A percentile compares a stretch with the other conserved stretches of the same genome.
These are phyloP conservation scores for Ganoderma lucidum DNA, from an alignment of 1,284 basidiomycete genomes.

Conservation along the genomic window DNA sequence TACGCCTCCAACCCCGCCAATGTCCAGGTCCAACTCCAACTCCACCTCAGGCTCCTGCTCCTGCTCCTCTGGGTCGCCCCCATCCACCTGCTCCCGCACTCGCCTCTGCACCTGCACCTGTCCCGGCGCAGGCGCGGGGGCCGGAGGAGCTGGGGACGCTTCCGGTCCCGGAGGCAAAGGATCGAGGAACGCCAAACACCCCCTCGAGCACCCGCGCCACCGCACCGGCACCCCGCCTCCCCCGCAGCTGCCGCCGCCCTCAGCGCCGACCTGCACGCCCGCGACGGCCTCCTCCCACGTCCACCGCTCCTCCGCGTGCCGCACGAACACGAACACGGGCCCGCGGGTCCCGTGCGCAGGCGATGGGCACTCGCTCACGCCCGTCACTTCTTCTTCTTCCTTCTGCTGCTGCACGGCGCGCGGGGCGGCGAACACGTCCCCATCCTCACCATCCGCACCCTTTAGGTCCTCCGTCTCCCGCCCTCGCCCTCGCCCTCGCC, in stretches of 20 bases:
- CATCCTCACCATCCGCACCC: not conserved
- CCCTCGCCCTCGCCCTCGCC: constrained; percentile 9
- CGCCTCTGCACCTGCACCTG: not conserved
- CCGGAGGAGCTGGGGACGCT: too few relatives aligned
- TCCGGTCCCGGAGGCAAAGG: constrained; percentile 8
- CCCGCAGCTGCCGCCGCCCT: constrained; percentile 28
- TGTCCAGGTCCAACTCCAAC: not conserved
- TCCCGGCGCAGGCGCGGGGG: not conserved
- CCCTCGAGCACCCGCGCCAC: constrained; percentile 72
- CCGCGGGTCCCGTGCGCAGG: constrained; percentile 49
- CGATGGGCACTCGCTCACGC: constrained; percentile 59
- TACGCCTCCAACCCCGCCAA: not conserved
- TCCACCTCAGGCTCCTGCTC: not conserved
- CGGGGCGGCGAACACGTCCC: constrained; percentile 20
- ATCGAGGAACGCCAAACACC: constrained; percentile 67
- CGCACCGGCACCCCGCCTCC: constrained; percentile 58
- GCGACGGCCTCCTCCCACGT: constrained; percentile 70
- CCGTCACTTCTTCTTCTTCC: constrained; percentile 30
- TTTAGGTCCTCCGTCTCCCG: too few relatives aligned
- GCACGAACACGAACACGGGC: constrained; percentile 59
- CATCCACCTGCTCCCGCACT: not conserved
- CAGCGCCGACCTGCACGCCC: constrained; percentile 57
- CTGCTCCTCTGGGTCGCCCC: too few relatives aligned
- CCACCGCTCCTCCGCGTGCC: constrained; percentile 65
- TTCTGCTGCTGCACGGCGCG: not conserved